Conservation (phyloP, 495 filamentous ascomycete species). For the Xylaria palmicola region DNA sequence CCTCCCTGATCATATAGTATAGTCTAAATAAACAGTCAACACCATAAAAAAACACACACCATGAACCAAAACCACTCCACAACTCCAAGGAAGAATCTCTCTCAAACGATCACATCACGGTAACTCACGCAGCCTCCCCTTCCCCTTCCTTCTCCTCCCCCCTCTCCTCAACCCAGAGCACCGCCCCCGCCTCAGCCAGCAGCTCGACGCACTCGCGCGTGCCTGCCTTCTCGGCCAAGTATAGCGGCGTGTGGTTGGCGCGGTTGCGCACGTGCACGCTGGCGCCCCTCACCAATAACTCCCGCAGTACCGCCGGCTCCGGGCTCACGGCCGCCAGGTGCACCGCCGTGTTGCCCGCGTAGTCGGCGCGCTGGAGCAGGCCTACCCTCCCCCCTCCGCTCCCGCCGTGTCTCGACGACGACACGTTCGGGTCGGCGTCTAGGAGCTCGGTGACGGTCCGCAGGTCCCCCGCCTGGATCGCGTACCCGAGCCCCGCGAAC, state of each 20-base stretch:
- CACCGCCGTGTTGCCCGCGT: conserved; percentile 84
- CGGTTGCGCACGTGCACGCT: conserved; percentile 85
- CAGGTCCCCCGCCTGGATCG: conserved; percentile 72
- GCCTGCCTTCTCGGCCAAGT: conserved; percentile 62
- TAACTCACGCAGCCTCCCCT: neutral
- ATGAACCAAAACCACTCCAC: no score
- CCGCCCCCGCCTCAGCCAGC: conserved; percentile 67
- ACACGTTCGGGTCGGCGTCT: conserved; percentile 58
- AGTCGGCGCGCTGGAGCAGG: conserved; percentile 76
- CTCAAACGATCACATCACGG: neutral
- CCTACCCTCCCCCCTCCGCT: conserved; percentile 49
- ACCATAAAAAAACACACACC: no score
- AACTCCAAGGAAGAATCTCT: no score
- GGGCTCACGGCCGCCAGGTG: conserved; percentile 57
- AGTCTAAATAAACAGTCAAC: no score
- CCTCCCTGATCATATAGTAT: no score
- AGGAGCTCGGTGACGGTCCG: conserved; percentile 63
- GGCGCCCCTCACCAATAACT: conserved; percentile 73
- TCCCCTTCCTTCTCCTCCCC: neutral
- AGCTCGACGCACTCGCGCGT: conserved; percentile 61
- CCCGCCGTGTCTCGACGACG: conserved; percentile 31
- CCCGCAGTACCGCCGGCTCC: conserved; percentile 58
- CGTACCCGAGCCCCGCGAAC: conserved; percentile 76
- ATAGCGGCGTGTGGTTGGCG: conserved; percentile 78
- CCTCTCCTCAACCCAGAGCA: conserved; percentile 46